Evolutionary conservation across 2,329 filamentous ascomycete genomes (phyloP), one percentile per base, ranked within the genome.

Genomic region (Boeremia lycopersici): DNA sequence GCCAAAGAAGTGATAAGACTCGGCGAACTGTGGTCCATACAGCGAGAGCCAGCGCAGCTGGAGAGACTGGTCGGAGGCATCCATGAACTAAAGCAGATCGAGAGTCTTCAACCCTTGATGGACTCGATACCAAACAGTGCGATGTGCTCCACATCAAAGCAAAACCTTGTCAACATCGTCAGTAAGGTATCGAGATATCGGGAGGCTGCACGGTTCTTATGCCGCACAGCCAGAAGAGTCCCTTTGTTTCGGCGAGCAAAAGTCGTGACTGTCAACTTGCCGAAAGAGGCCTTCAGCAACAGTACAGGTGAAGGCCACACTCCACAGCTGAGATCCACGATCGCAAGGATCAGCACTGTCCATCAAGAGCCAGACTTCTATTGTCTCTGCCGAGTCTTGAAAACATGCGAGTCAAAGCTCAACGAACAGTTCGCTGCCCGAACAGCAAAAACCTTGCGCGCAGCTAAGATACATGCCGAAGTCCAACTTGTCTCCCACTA

Each of bases 181-280:
- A 53, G 23, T 4, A 64, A 64, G 44, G 57, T 63, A 10, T 38
- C 59, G 10, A 59, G 61, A 36, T 65, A 63, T 35, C 45, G 56
- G 17, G 63, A 65, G 23, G 56, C 54, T 43, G 61, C 61, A 31
- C 45, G 55, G 25, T 65, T 51, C 36, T 33, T 63, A 23, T 55
- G 48, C 29, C 57, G 61, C 17, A 58, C 47, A 28, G 48, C 56
- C 9, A 62, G n/a, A 30, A 41, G 26, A 28, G 13, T 9, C 7
- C 36, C 36, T 9, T 1, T 26, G 5, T 28, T 39, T 11, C 36
- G 36, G 11, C 23, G 23, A 39, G 36, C 36, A 11, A 39, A 17
- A 19, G 15, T 28, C n/a, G 36, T 39, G 11, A 10, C n/a, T 7
- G 12, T 39, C 12, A 25, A 39, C 26, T 23, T 39, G 12, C 36